A percentile compares a stretch with the other conserved stretches of the same genome.
phyloP scores from a whole-genome alignment of 2,329 filamentous ascomycete genomes.

The Cucurbitaria berberidis region DNA sequence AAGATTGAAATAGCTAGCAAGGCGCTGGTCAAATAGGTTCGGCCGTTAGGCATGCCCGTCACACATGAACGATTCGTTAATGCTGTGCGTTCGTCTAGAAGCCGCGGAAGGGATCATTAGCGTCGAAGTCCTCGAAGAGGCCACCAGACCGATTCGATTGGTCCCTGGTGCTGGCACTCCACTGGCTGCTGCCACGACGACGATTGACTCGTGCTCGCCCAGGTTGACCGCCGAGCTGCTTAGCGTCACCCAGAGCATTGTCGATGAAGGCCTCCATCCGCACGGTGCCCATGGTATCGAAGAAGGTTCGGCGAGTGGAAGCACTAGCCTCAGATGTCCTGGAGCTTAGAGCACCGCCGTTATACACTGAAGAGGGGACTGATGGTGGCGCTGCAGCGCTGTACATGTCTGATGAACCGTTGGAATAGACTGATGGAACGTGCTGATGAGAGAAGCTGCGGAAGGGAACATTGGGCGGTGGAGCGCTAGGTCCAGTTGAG shows the following conservation, averaged over 20 bases:
- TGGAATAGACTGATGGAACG: conserved; percentile 49
- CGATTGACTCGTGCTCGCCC: conserved; percentile 31
- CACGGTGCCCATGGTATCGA: conserved; percentile 85
- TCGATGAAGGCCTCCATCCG: conserved; percentile 97
- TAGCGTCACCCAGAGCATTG: conserved; percentile 43
- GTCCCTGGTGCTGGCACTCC: conserved; percentile 45
- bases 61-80: conserved; percentile 14
- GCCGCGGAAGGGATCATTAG: conserved; percentile 45
- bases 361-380: conserved; percentile 50
- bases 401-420: conserved; percentile 49
- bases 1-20: conserved; percentile 9
- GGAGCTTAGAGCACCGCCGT: conserved; percentile 52
- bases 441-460: conserved; percentile 72
- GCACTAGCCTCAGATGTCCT: conserved; percentile 60
- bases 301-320: conserved; percentile 66
- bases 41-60: conserved; percentile 17
- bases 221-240: conserved; percentile 14
- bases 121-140: conserved; percentile 43
- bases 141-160: conserved; percentile 33
- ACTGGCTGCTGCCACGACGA: conserved; percentile 45
- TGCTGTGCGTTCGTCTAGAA: conserved; percentile 30
- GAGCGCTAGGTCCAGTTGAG: conserved; percentile 79
- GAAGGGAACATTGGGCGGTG: conserved; percentile 71
- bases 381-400: conserved; percentile 41
- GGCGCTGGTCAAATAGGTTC: conserved; percentile 1